phyloP scores from a whole-genome alignment of 2,329 filamentous ascomycete genomes.

The Fusarium sp. region DNA sequence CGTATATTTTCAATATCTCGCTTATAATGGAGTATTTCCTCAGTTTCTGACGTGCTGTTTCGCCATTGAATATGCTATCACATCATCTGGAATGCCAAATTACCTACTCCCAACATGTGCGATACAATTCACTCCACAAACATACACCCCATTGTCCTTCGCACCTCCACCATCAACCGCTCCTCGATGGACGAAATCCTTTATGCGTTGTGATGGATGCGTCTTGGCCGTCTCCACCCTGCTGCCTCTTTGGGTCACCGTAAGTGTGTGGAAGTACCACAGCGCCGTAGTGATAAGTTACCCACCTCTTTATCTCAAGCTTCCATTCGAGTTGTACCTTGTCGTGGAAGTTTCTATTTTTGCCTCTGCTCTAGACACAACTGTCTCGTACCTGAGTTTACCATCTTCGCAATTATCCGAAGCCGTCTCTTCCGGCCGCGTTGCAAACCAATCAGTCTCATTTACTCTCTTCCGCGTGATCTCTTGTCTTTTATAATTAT shows the following conservation, averaged over 20 bases:
- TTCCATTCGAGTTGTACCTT: conserved; percentile 28
- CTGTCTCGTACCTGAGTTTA: background rate
- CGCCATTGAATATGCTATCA: conserved; percentile 23
- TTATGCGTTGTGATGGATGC: conserved; percentile 20
- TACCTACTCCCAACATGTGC: conserved; percentile 3
- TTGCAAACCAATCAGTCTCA: background rate
- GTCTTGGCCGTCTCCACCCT: conserved; percentile 34
- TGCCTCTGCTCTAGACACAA: conserved; percentile 9
- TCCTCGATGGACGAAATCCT: conserved; percentile 30
- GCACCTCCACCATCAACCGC: conserved; percentile 7
- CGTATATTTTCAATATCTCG: background rate
- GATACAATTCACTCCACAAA: conserved; percentile 6
- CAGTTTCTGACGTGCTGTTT: conserved; percentile 18
- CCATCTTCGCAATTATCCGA: background rate
- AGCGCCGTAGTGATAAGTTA: conserved; percentile 19
- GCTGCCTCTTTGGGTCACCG: conserved; percentile 37
- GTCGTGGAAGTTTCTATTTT: conserved; percentile 45
- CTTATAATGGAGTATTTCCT: background rate
- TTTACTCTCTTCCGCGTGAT: background rate
- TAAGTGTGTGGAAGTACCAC: conserved; percentile 1
- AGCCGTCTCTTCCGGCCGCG: conserved; percentile 32
- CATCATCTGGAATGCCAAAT: conserved; percentile 14
- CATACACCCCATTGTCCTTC: conserved; percentile 8
- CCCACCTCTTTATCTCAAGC: conserved; percentile 34
- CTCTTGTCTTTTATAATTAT: conserved; percentile 10